Evolutionary conservation across 495 filamentous ascomycete species (phyloP), one percentile per base, ranked within the genome.

Genomic region (Podospora didyma): DNA sequence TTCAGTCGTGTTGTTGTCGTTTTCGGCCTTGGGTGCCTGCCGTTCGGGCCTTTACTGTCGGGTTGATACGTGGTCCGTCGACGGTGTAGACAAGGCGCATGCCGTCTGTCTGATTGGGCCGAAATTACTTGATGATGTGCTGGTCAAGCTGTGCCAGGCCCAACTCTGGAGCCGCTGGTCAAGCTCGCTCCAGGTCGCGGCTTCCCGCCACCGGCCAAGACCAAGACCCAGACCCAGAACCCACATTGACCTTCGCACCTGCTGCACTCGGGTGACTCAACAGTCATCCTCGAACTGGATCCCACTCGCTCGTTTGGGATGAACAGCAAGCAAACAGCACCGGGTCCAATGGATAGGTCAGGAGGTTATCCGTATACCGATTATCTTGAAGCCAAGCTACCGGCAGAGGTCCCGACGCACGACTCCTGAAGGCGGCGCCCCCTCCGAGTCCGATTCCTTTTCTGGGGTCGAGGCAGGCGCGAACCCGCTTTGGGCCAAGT

Each of bases 401-500:
- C 28, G n/a, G 22, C 22, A 50, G 24, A 22, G 24, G 28, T 34
- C 22, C 10, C 10, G 14, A 4, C 14, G 48, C 28, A 50, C 22
- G 24, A 19, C 44, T 35, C 56, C 56, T 51, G 51, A 62, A 19
- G 14, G 56, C 53, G 45, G 49, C 52, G 23, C 49, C 17, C 16
- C n/a, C n/a, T n/a, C n/a, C n/a, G n/a, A n/a, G n/a, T n/a, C n/a
- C n/a, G n/a, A 41, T 47, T 49, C 49, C 47, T 12, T 16, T 53
- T 48, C 41, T 46, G 49, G 53, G 39, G 49, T 49, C 10, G 57
- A 51, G 28, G 49, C 50, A 55, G 28, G 48, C 26, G 51, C 34
- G 9, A 62, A 50, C 56, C 59, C 47, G 46, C 55, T 66, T 66
- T 61, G 16, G 41, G 54, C 56, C 57, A 59, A 53, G 45, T 51